Conservation (phyloP, 495 filamentous ascomycete genomes). For the Aspergillus hancockii region DNA sequence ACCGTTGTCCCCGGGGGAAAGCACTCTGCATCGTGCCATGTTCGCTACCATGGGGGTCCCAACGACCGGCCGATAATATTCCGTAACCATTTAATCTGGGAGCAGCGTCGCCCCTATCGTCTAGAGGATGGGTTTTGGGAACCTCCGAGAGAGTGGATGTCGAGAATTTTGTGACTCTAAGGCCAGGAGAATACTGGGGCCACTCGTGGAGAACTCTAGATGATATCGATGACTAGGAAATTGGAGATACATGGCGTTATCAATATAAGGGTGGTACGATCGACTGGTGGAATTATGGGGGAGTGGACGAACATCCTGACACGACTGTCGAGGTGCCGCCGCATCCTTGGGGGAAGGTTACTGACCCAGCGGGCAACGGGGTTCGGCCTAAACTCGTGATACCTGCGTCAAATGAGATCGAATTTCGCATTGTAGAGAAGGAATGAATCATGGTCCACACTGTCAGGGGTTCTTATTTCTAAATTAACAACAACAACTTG, state of each 20-base stretch:
- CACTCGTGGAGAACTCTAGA: neutral
- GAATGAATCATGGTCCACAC: neutral
- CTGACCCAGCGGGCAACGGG: neutral
- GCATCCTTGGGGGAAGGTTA: neutral
- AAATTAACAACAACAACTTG: neutral
- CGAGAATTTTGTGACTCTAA: neutral
- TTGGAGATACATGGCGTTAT: constrained; percentile 1
- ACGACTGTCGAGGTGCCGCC: neutral
- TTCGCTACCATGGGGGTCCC: neutral
- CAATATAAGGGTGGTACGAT: neutral
- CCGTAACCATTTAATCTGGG: constrained; percentile 1
- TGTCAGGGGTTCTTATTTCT: neutral
- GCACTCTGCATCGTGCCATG: neutral
- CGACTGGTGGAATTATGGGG: constrained; percentile 8
- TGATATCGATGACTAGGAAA: neutral
- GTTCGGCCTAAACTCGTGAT: constrained; percentile 2
- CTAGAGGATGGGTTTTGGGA: neutral
- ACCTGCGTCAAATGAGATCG: constrained; percentile 6
- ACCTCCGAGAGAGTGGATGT: neutral
- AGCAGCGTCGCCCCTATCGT: neutral
- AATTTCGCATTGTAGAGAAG: constrained; percentile 1
- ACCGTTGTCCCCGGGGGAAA: neutral
- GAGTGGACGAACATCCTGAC: constrained; percentile 1
- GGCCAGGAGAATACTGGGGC: neutral
- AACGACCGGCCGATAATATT: neutral